Evolutionary conservation across 2,329 filamentous ascomycete genomes (phyloP), one percentile per base, ranked within the genome.

Genomic region (Thelonectria olida): DNA sequence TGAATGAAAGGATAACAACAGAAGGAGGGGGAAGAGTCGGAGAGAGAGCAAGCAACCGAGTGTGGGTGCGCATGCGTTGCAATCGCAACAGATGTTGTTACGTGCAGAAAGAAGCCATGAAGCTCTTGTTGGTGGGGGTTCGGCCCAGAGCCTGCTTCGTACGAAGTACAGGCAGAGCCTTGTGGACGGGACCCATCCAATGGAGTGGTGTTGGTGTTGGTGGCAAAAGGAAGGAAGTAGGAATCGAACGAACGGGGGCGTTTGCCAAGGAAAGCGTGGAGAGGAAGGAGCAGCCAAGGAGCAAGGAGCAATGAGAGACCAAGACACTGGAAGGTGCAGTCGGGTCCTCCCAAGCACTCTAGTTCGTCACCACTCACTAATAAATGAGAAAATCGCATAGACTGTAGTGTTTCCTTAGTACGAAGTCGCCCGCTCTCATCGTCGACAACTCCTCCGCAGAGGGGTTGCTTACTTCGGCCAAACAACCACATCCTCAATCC

Each of bases 171-270:
- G n/a, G n/a, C n/a, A n/a, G 39, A 60, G 57, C 54, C 57, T 62
- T 62, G 60, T 62, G 61, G 65, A n/a, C n/a, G n/a, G n/a, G n/a
- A 51, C 31, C 31, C 31, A 58, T 58, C 65, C 6, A 27, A 64
- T 61, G 45, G 19, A 50, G 34, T 17, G 48, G 20, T n/a, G 48
- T 20, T 9, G 48, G 31, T 42, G 27, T 22, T 42, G 39, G 52
- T 28, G 45, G 54, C 47, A 31, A 47, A 23, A 39, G 53, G 31
- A 47, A 28, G 42, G 22, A 47, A 54, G 42, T 41, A 25, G 39
- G 15, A 48, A 54, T 54, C 42, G 52, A 54, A 48, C 41, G 49
- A 63, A 54, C 31, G 34, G 45, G 39, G 36, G 44, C 20, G 39
- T 22, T 20, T 17, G 38, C n/a, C 52, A 15, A 39, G 51, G 9